Percentiles rank a stretch among this genome's conserved stretches.
These are phyloP conservation scores for Papilionanthe hybrid DNA, from an alignment of 116 monocot genomes.

Conservation along the genomic window DNA sequence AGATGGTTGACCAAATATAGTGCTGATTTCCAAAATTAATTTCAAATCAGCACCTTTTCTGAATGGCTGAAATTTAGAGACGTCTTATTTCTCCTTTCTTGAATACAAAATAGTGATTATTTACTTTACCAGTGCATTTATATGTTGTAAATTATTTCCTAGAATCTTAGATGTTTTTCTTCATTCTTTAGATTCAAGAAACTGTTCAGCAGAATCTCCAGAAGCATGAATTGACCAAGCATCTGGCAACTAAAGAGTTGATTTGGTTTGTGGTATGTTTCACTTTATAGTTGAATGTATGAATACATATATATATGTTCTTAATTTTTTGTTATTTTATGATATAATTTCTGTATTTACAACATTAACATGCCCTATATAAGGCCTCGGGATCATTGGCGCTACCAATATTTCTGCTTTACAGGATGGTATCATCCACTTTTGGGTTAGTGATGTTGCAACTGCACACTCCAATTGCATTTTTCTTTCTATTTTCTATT, in stretches of 20 bases:
- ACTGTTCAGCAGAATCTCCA: conserved; percentile 21
- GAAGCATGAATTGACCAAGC: conserved; percentile 28
- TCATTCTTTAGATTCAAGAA: conserved; percentile 22
- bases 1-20: too few species aligned
- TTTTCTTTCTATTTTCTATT: background rate
- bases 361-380: background rate
- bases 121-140: too few species aligned
- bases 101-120: too few species aligned
- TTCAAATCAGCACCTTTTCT: too few species aligned
- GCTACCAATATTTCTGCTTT: conserved; percentile 25
- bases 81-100: too few species aligned
- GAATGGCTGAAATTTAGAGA: too few species aligned
- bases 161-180: background rate
- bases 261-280: conserved; percentile 33
- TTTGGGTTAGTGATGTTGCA: conserved; percentile 18
- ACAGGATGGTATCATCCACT: conserved; percentile 13
- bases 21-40: too few species aligned
- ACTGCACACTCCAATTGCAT: too few species aligned
- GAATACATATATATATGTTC: background rate
- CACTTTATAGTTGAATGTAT: background rate
- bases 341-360: background rate
- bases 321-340: background rate
- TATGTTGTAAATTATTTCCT: too few species aligned
- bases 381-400: conserved; percentile 37
- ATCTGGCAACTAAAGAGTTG: conserved; percentile 33